These are phyloP conservation scores for Diaporthe citri DNA, from an alignment of 2,329 filamentous ascomycete genomes.

Conservation along the genomic window DNA sequence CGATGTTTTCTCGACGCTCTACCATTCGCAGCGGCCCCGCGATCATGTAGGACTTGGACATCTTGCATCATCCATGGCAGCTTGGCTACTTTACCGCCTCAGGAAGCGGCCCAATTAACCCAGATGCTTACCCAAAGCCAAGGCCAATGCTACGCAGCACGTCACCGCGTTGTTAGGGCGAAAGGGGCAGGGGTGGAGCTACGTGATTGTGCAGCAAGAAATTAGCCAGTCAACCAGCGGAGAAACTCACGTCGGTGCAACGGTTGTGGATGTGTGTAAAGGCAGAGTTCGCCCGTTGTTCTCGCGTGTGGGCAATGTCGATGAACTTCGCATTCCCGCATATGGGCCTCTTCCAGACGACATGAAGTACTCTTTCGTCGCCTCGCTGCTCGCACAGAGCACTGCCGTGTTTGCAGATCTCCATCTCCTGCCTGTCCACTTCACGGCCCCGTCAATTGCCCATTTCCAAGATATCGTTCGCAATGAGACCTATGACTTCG, in stretches of 20 bases:
- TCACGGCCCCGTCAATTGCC: not conserved
- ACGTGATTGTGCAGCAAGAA: not conserved
- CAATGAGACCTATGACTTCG: conserved; percentile 19
- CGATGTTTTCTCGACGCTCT: not conserved
- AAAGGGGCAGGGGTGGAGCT: conserved; percentile 3
- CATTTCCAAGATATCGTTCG: conserved; percentile 10
- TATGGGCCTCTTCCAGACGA: not conserved
- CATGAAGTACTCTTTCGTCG: not conserved
- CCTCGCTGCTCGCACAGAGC: conserved; percentile 8
- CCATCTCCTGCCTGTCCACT: not conserved
- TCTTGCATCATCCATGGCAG: conserved; percentile 22
- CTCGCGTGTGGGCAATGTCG: not conserved
- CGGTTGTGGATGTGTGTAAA: not conserved
- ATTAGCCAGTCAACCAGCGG: conserved; percentile 1
- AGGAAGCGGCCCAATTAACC: not conserved
- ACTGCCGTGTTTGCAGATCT: not conserved
- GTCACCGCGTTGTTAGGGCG: not conserved
- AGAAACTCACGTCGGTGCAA: not conserved
- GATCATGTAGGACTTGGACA: not conserved
- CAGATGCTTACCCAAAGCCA: not conserved
- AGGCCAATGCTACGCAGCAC: not conserved
- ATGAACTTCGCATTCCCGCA: not conserved
- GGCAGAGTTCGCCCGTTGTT: too few species aligned
- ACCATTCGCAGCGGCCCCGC: not conserved
- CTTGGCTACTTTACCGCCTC: not conserved